phyloP scores from a whole-genome alignment of 1,139 yeast species.

The Hemisphaericaspora lyxosophila region DNA sequence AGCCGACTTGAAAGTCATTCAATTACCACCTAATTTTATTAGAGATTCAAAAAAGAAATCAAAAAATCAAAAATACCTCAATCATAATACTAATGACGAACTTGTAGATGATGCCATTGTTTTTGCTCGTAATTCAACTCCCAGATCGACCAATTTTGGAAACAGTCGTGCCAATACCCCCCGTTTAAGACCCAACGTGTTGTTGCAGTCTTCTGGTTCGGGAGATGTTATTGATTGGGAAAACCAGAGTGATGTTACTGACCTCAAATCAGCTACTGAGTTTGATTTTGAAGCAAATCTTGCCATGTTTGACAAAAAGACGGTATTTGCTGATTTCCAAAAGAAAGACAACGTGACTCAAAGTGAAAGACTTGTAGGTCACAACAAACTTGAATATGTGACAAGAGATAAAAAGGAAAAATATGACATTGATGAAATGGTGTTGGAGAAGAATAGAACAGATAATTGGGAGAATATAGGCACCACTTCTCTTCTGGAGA shows the following conservation, averaged over 20 bases:
- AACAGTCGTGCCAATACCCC: slow-evolving; percentile 3
- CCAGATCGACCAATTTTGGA: not conserved
- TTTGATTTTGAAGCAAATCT: slow-evolving; percentile 86
- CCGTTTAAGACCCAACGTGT: not conserved
- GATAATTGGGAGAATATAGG: slow-evolving; percentile 62
- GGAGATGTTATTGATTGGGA: not conserved
- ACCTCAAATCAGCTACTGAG: slow-evolving; percentile 46
- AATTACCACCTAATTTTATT: slow-evolving; percentile 39
- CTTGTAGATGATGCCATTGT: slow-evolving; percentile 29
- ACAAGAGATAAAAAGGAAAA: slow-evolving; percentile 37
- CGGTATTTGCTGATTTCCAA: slow-evolving; percentile 77
- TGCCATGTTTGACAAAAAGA: slow-evolving; percentile 77
- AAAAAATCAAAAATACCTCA: slow-evolving; percentile 11
- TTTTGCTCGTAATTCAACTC: slow-evolving; percentile 17
- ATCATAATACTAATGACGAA: slow-evolving; percentile 4
- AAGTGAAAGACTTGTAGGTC: slow-evolving; percentile 68
- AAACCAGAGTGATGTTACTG: slow-evolving; percentile 1
- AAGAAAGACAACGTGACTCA: slow-evolving; percentile 62
- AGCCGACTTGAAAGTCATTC: slow-evolving; percentile 50
- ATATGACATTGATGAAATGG: slow-evolving; percentile 75
- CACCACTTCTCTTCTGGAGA: slow-evolving; percentile 7
- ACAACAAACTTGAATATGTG: slow-evolving; percentile 51
- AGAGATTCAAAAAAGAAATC: slow-evolving; percentile 19
- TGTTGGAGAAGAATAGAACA: slow-evolving; percentile 46
- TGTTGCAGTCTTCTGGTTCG: not conserved